A percentile compares a stretch with the other conserved stretches of the same genome.
Evolutionary conservation across 2,329 filamentous ascomycete species (phyloP).

Genomic region (Fusarium sp.): DNA sequence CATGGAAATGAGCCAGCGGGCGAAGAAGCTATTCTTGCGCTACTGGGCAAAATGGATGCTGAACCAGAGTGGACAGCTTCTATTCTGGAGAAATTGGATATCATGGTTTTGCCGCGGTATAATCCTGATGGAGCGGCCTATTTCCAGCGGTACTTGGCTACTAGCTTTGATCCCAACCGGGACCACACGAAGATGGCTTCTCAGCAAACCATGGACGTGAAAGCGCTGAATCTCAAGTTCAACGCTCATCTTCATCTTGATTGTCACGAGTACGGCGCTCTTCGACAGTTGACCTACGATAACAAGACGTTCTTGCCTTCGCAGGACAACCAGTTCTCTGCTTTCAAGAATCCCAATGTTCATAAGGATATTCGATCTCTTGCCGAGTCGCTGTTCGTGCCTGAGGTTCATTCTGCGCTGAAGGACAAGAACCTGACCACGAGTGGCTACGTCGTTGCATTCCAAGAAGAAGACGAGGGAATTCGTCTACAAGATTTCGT

Average conservation of each 20-base stretch:
- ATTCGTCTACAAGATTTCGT: constrained; percentile 48
- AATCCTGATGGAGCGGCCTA: constrained; percentile 51
- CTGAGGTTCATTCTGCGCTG: constrained; percentile 42
- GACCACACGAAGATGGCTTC: constrained; percentile 51
- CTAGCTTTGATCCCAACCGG: constrained; percentile 50
- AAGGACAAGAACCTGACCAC: constrained; percentile 40
- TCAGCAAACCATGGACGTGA: constrained; percentile 49
- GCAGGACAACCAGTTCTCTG: constrained; percentile 49
- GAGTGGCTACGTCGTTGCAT: constrained; percentile 45
- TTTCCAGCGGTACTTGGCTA: constrained; percentile 48
- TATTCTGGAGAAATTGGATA: constrained; percentile 47
- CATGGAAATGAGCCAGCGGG: constrained; percentile 52
- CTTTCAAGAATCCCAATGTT: constrained; percentile 52
- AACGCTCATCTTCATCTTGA: constrained; percentile 49
- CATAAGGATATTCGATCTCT: constrained; percentile 47
- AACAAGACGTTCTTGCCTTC: constrained; percentile 40
- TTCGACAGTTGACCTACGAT: background rate
- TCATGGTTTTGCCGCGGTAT: constrained; percentile 49
- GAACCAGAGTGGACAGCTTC: constrained; percentile 47
- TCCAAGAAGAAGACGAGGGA: constrained; percentile 22
- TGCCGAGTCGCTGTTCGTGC: constrained; percentile 46
- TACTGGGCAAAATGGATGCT: constrained; percentile 48
- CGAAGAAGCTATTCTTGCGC: constrained; percentile 47
- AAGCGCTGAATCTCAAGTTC: constrained; percentile 46
- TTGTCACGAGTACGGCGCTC: constrained; percentile 50